Base-by-base conservation (phyloP, 495 filamentous ascomycete genomes). In the Hyaloscypha variabilis region DNA sequence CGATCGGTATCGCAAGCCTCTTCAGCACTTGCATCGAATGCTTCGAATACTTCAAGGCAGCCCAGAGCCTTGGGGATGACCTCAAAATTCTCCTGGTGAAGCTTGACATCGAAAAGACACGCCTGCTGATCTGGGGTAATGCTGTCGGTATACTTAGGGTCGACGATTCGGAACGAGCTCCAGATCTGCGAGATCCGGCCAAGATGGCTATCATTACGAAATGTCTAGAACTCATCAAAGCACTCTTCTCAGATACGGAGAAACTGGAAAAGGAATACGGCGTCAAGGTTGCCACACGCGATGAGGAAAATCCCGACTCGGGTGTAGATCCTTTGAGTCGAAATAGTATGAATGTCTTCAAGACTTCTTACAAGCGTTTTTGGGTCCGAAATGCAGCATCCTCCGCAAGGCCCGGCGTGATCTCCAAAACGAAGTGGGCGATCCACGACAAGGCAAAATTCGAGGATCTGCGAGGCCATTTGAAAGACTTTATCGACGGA, bases 41-140 rank as follows among this genome's bases (percentile, higher is more conserved):
- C 25, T 66, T 66, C 49, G 23, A 24, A 3, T 55, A 29, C 31
- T 63, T 52, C 46, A 52, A 60, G 24, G 23, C 42, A 24, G 59
- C 36, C 24, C 58, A 63, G 42, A 26, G 26, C 28, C 29, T 28
- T 26, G 5, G 19, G 19, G 36, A 31, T 8, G 30, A 62, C 11
- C 21, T 66, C 31, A 30, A 64, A 6, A 52, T 51, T 29, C 23
- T 63, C 1, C 23, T 66, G 6, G 17, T 63, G 4, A 66, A 66
- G 60, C 39, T 66, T 21, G 64, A 66, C 49, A 30, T 66, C 29
- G 60, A 66, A 46, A 62, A 66, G 42, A 55, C 58, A 28, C 58
- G 64, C 13, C 34, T 66, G 6, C 34, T 66, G 5, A 39, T 39
- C 24, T 66, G 64, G 64, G 60, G 57, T 10, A 46, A 66, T 3